Conservation (phyloP, 495 filamentous ascomycete species). For the Pyrenula aspistea region DNA sequence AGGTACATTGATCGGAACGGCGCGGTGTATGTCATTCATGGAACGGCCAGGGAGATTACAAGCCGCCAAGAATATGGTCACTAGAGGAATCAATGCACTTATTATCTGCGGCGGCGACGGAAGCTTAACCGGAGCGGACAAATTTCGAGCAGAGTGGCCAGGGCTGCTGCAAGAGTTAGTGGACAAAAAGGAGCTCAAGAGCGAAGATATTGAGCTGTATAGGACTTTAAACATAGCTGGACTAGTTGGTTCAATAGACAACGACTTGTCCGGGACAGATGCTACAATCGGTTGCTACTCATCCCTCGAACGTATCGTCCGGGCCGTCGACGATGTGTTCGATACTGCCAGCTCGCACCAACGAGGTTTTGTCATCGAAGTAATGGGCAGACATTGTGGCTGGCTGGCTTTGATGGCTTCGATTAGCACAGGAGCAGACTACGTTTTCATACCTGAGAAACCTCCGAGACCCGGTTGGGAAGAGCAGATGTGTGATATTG, state of each 20-base stretch:
- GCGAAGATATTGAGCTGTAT: constrained; percentile 59
- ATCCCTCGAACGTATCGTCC: constrained; percentile 81
- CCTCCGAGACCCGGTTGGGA: constrained; percentile 81
- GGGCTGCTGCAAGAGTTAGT: constrained; percentile 75
- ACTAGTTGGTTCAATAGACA: constrained; percentile 94
- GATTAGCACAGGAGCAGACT: constrained; percentile 91
- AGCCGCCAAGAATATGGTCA: constrained; percentile 86
- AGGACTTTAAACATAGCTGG: constrained; percentile 88
- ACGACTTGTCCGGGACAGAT: constrained; percentile 93
- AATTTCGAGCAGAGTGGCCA: constrained; percentile 86
- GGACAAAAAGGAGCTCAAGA: constrained; percentile 48
- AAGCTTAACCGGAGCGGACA: constrained; percentile 90
- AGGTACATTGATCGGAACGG: constrained; percentile 93
- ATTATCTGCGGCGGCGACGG: constrained; percentile 97
- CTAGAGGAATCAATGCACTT: constrained; percentile 87
- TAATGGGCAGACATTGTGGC: constrained; percentile 98
- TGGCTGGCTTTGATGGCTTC: constrained; percentile 97
- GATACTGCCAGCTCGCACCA: constrained; percentile 96
- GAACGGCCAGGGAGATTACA: constrained; percentile 69
- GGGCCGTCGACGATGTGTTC: constrained; percentile 92
- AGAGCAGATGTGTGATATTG: constrained; percentile 73
- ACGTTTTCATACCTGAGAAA: constrained; percentile 93
- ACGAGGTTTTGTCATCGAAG: constrained; percentile 93
- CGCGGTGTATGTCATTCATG: constrained; percentile 78
- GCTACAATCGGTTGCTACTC: constrained; percentile 97